phyloP scores from a whole-genome alignment of 2,329 filamentous ascomycete species.

The Emmonsia crescens region DNA sequence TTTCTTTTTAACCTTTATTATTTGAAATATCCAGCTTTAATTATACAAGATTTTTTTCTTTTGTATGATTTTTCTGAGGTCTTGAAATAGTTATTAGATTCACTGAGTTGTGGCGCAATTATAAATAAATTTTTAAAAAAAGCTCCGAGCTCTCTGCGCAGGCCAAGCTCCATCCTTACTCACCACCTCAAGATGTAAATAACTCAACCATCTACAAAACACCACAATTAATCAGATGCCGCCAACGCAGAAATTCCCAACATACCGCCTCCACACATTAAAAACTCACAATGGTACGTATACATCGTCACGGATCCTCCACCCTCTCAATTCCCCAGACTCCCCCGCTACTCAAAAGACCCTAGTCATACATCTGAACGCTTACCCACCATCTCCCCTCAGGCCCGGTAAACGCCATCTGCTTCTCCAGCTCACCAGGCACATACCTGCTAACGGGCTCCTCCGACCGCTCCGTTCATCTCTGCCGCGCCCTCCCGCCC shows the following conservation, averaged over 20 bases:
- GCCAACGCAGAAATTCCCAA: slow-evolving; percentile 26
- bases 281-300: slow-evolving; percentile 35
- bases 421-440: slow-evolving; percentile 61
- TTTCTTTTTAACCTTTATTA: slow-evolving; percentile 17
- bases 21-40: slow-evolving; percentile 18
- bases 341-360: no score
- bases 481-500: slow-evolving; percentile 56
- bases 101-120: neutral
- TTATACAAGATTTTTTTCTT: slow-evolving; percentile 14
- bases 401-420: slow-evolving; percentile 62
- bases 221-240: neutral
- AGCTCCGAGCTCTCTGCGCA: neutral
- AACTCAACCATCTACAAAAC: neutral
- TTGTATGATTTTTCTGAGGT: neutral
- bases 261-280: slow-evolving; percentile 31
- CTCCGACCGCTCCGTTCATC: slow-evolving; percentile 70
- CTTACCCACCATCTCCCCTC: neutral
- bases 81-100: neutral
- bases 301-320: neutral
- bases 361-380: neutral
- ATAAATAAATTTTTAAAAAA: neutral
- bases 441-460: slow-evolving; percentile 78
- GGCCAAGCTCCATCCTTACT: neutral
- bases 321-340: neutral
- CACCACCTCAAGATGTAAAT: neutral